A percentile compares a stretch with the other conserved stretches of the same genome.
phyloP scores from a whole-genome alignment of 192 early-diverging fungal genomes.

The Gonapodya sp. region DNA sequence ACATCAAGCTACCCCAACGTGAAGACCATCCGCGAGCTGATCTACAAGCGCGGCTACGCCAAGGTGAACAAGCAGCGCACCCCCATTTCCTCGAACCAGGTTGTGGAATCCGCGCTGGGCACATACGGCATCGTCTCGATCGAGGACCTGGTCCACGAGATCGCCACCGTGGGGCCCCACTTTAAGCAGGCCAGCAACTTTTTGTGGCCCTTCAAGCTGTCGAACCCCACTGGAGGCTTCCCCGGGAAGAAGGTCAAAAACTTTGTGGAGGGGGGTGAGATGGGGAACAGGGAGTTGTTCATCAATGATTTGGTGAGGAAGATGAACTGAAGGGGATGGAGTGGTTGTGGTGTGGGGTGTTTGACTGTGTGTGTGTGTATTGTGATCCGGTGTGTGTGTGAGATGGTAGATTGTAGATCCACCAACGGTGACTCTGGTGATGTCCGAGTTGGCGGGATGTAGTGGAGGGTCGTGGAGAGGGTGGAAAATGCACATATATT shows the following conservation, averaged over 20 bases:
- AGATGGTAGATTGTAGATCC: no score
- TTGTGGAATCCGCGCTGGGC: conserved; percentile 87
- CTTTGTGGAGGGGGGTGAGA: conserved; percentile 96
- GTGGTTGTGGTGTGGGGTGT: no score
- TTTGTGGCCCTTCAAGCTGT: conserved; percentile 98
- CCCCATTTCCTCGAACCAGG: conserved; percentile 89
- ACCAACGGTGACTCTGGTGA: no score
- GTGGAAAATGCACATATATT: no score
- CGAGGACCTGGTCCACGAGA: conserved; percentile 98
- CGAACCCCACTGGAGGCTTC: conserved; percentile 96
- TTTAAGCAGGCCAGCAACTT: conserved; percentile 97
- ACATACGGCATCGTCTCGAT: conserved; percentile 93
- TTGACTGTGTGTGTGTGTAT: no score
- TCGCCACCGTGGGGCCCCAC: conserved; percentile 80
- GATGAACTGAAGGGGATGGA: conserved; percentile 4
- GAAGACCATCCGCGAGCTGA: conserved; percentile 95
- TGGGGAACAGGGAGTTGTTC: not conserved
- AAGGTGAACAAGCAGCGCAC: conserved; percentile 98
- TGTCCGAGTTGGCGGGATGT: no score
- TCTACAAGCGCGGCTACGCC: conserved; percentile 99
- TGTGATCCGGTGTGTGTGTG: no score
- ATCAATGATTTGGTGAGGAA: not conserved
- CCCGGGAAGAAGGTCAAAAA: conserved; percentile 83
- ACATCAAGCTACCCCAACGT: conserved; percentile 82
- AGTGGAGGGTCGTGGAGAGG: no score